Base-by-base conservation (phyloP, 2,329 filamentous ascomycete species). In the Penicillium digitatum region DNA sequence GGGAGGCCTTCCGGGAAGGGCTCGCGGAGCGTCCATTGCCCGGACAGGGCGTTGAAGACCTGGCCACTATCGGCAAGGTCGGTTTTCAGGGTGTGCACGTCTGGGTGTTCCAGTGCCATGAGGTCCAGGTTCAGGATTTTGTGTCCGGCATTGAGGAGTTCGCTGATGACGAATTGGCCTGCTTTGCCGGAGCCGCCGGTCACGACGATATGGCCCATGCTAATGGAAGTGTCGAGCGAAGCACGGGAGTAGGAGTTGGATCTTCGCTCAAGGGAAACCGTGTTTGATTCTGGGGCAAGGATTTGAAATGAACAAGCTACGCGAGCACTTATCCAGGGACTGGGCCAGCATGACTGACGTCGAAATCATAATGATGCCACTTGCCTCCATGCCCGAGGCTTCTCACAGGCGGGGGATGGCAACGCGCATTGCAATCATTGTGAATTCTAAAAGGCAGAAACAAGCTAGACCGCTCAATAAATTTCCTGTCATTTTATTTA, bases 151-250 rank as follows among this genome's bases (percentile, higher is more conserved):
- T 74, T 70, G 42, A 82, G 67, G 18, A 84, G 75, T 31, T 82
- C 74, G 8, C 76, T 74, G 52, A 84, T 81, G 35, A 78, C 75
- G 69, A 81, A 76, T 49, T 80, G 74, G 16, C 81, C 81, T 32
- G 79, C 80, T 69, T 82, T 80, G 54, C 81, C 81, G 58, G 76
- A 79, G 57, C 81, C 81, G 27, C 81, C 81, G 0, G 81, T 83
- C 59, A 83, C 78, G 44, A 82, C 76, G 60, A 80, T 75, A 47
- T 74, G 72, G 47, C 54, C 78, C 76, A 64, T 79, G 80, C 56
- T 77, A 61, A 14, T 83, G 74, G 40, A 74, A 22, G 26, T 42
- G 26, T 49, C 16, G 18, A 2, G 9, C 14, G 45, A 22, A 14
- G 20, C n/a, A 24, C 31, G 10, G n/a, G 20, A 20, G 47, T 12